Conservation (phyloP, 805 yeast genomes). For the Lachancea sp. region DNA sequence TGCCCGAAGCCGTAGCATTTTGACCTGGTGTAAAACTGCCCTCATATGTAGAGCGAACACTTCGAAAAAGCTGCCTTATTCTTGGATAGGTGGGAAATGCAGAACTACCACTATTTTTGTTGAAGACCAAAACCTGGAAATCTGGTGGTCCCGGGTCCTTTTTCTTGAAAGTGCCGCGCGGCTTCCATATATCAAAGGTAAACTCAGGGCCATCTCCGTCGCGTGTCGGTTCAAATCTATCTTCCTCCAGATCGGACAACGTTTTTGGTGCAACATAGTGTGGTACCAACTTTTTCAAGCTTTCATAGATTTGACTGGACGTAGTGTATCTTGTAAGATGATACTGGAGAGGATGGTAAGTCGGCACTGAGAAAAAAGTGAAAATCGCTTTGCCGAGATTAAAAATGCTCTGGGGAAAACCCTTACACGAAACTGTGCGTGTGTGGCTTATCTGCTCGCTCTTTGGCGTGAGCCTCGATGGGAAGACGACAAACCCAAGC, state of each 20-base stretch:
- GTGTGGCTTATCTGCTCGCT: conserved; percentile 4
- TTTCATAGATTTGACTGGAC: conserved; percentile 27
- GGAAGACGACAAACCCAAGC: conserved; percentile 63
- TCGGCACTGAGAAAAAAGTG: conserved; percentile 13
- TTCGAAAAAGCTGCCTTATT: conserved; percentile 34
- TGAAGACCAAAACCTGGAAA: conserved; percentile 59
- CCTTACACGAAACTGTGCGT: not conserved
- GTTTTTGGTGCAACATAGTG: conserved; percentile 15
- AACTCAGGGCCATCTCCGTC: conserved; percentile 25
- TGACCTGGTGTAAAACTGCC: not conserved
- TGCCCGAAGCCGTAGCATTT: not conserved
- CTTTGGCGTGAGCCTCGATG: conserved; percentile 14
- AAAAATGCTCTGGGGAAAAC: not conserved
- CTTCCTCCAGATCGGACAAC: conserved; percentile 5
- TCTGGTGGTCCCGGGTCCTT: conserved; percentile 67
- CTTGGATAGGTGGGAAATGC: conserved; percentile 44
- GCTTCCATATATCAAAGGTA: conserved; percentile 78
- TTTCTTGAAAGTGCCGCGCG: conserved; percentile 63
- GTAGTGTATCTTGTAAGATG: conserved; percentile 18
- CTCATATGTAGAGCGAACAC: conserved; percentile 29
- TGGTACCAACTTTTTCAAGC: conserved; percentile 28
- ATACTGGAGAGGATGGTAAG: conserved; percentile 12
- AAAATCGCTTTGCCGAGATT: conserved; percentile 1
- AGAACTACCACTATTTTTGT: conserved; percentile 33
- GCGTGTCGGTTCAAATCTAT: not conserved